Evolutionary conservation across 2,329 filamentous ascomycete species (phyloP), one percentile per base, ranked within the genome.

Genomic region (Xylaria polymorpha): DNA sequence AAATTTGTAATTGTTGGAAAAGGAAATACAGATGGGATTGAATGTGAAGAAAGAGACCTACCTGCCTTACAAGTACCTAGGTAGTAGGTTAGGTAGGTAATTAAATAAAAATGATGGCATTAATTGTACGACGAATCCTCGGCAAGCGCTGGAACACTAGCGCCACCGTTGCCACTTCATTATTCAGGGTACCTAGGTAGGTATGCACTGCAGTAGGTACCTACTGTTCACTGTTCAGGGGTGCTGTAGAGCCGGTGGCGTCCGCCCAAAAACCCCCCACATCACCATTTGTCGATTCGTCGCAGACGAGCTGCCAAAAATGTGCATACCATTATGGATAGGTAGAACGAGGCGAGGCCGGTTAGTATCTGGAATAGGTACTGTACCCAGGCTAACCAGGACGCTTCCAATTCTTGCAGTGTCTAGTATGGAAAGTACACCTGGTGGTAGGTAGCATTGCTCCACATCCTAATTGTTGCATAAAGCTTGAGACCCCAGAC

Each of bases 241-340:
- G 25, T 29, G 25, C 25, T 29, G 25, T 29, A 29, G 22, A 35
- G 50, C 15, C 8, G 25, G 53, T 15, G 12, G 20, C 50, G 32
- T 53, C 25, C 29, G n/a, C 25, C 25, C 8, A 32, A 32, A 10
- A 37, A 18, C 43, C 29, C 63, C 57, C 57, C 63, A 56, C 48
- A 48, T 65, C 55, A 12, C 37, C 44, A 29, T 48, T 32, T n/a
- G 46, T 37, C 44, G 43, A 29, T 48, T 32, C 25, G 46, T 37
- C 44, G 43, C 18, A 14, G 22, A 62, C 41, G 29, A 58, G 59
- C 53, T 67, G 60, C 60, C 55, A 15, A 64, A 64, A 59, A 20
- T 46, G 53, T 67, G 65, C 65, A 67, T 64, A 67, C 58, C 6
- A 41, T 55, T 46, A 55, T 32, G 48, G 63, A 60, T 50, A 9